These are phyloP conservation scores for Scutellaria baicalensis DNA, from an alignment of 257 asterid species.

Conservation along the genomic window DNA sequence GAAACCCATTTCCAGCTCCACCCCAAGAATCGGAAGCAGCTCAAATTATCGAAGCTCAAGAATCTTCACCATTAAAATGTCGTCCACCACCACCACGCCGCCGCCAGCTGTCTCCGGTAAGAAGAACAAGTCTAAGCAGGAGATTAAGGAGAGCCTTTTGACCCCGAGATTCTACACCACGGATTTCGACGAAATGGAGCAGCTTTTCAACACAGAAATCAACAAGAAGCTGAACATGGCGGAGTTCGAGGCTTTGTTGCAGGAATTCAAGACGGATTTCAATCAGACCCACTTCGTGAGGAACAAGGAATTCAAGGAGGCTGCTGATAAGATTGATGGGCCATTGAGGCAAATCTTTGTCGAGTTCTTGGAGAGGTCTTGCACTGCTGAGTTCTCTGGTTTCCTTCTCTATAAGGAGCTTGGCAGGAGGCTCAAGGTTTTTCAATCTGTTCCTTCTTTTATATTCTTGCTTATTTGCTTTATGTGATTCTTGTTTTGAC, in stretches of 20 bases:
- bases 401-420: slow-evolving; percentile 93
- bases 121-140: slow-evolving; percentile 53
- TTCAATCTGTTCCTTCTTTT: slow-evolving; percentile 20
- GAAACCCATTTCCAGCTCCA: slow-evolving; percentile 46
- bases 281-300: slow-evolving; percentile 92
- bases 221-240: slow-evolving; percentile 79
- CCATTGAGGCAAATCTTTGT: slow-evolving; percentile 78
- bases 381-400: slow-evolving; percentile 97
- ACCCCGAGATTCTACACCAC: slow-evolving; percentile 87
- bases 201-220: slow-evolving; percentile 82
- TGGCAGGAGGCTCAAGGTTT: slow-evolving; percentile 89
- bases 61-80: slow-evolving; percentile 44
- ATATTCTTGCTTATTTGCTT: background rate
- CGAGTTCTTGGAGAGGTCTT: slow-evolving; percentile 91
- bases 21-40: slow-evolving; percentile 22
- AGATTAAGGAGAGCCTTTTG: slow-evolving; percentile 58
- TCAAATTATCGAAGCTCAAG: slow-evolving; percentile 12
- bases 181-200: slow-evolving; percentile 97
- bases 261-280: slow-evolving; percentile 98
- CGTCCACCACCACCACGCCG: slow-evolving; percentile 39
- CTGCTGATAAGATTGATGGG: slow-evolving; percentile 79
- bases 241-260: slow-evolving; percentile 79
- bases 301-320: slow-evolving; percentile 86
- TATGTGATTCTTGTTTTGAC: background rate
- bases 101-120: slow-evolving; percentile 17